Evolutionary conservation across 1,284 basidiomycete species (phyloP).

Genomic region (Tilletia caries): DNA sequence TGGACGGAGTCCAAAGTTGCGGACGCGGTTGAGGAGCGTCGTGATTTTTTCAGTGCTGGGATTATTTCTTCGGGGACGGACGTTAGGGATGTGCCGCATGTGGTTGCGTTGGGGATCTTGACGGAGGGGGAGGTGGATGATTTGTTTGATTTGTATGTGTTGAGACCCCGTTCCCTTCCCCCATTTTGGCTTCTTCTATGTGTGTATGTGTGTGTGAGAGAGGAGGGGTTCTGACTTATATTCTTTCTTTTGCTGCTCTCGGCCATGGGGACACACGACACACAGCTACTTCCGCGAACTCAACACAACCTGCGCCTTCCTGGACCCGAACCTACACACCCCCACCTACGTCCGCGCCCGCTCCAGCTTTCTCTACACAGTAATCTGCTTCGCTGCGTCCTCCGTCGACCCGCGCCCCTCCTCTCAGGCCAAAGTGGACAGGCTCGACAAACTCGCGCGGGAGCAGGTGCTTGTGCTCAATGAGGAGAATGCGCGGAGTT

Average conservation of each 20-base stretch:
- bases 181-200: too few species aligned
- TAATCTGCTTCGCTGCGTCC: not conserved
- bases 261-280: not conserved
- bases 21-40: not conserved
- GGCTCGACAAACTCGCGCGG: not conserved
- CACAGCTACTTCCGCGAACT: slow-evolving; percentile 2
- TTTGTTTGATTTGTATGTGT: not conserved
- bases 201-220: too few species aligned
- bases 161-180: too few species aligned
- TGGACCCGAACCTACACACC: not conserved
- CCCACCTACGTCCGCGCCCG: not conserved
- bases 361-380: not conserved
- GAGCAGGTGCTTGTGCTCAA: not conserved
- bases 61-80: not conserved
- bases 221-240: too few species aligned
- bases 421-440: not conserved
- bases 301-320: not conserved
- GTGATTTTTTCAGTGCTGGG: not conserved
- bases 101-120: not conserved
- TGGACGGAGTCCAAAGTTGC: not conserved
- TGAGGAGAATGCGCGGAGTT: not conserved
- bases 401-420: not conserved
- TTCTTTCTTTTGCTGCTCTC: not conserved
- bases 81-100: not conserved
- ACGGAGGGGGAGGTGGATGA: not conserved